These are phyloP conservation scores for Gossypium arboreum DNA, from an alignment of 345 rosid species.

Conservation along the genomic window DNA sequence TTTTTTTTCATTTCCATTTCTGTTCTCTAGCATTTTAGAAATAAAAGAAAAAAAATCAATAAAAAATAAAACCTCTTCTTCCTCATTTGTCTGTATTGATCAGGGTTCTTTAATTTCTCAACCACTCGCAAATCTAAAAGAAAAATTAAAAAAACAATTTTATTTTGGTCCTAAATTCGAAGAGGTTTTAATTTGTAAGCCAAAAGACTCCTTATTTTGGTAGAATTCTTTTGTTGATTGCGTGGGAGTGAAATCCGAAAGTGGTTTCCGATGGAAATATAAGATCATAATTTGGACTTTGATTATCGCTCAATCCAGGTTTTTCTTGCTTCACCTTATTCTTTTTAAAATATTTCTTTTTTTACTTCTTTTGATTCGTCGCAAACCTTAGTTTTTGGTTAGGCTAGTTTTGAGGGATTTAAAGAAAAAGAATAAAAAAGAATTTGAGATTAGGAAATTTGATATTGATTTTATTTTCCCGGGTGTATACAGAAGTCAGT, in stretches of 20 bases:
- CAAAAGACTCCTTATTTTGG: slow-evolving; percentile 5
- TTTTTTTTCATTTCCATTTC: slow-evolving; percentile 7
- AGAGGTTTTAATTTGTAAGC: slow-evolving; percentile 8
- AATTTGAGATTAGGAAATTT: neutral
- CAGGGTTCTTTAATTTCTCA: neutral
- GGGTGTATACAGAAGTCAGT: neutral
- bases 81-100: neutral
- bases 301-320: slow-evolving; percentile 19
- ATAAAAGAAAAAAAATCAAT: slow-evolving; percentile 16
- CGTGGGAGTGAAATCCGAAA: slow-evolving; percentile 21
- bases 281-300: neutral
- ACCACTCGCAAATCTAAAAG: neutral
- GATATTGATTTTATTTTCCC: slow-evolving; percentile 10
- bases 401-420: slow-evolving; percentile 4
- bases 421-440: neutral
- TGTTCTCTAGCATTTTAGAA: slow-evolving; percentile 24
- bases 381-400: slow-evolving; percentile 22
- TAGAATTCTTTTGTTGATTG: slow-evolving; percentile 19
- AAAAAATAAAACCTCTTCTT: slow-evolving; percentile 20
- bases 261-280: slow-evolving; percentile 4
- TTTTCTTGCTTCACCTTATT: neutral
- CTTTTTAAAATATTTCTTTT: neutral
- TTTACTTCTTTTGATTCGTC: slow-evolving; percentile 6
- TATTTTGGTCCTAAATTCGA: neutral
- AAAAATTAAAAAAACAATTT: neutral